Evolutionary conservation across 2,329 filamentous ascomycete species (phyloP), one percentile per base, ranked within the genome.

Genomic region (Colletotrichum australisinense): DNA sequence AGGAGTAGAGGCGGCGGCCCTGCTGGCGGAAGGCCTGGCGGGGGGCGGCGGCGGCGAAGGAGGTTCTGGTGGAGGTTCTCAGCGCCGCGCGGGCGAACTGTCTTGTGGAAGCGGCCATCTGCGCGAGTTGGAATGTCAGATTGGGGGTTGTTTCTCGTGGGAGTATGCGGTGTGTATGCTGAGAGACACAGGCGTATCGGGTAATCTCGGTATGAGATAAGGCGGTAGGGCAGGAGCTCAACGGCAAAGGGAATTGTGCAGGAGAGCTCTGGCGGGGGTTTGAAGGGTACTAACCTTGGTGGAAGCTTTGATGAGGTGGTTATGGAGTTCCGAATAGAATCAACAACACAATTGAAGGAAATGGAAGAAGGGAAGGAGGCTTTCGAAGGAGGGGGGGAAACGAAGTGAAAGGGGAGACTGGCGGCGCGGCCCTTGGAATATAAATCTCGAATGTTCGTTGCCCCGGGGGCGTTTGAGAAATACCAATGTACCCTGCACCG

Each of bases 1-100:
- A 93, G 57, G 95, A 93, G 86, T 97, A 97, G 84, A 92, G 92
- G 77, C 95, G 94, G 77, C 92, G 93, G 79, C 91, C 91, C 79
- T 93, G 88, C 81, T 92, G 91, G 83, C 93, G 93, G 88, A 95
- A 92, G 77, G 90, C 88, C 79, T 93, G 90, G 77, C 93, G 90
- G 67, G 89, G 88, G 58, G 88, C 86, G 68, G 88, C 86, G 76
- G 88, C 86, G 76, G 87, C 85, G 81, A 94, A 88, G 76, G 90
- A 86, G 79, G 86, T 89, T 79, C 89, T 91, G 57, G 89, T 84
- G 66, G 87, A 83, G 78, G 89, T 86, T 79, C 90, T 90, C 80
- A 92, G 85, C 71, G 92, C 86, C 76, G 88, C 85, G 81, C 89
- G 89, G 82, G 87, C 84, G 78, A 90, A 85, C 76, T 88, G 87